Percentiles rank a stretch among this genome's conserved stretches.
Conservation (phyloP, 192 early-diverging fungal species). For the Umbelopsis vinacea region DNA sequence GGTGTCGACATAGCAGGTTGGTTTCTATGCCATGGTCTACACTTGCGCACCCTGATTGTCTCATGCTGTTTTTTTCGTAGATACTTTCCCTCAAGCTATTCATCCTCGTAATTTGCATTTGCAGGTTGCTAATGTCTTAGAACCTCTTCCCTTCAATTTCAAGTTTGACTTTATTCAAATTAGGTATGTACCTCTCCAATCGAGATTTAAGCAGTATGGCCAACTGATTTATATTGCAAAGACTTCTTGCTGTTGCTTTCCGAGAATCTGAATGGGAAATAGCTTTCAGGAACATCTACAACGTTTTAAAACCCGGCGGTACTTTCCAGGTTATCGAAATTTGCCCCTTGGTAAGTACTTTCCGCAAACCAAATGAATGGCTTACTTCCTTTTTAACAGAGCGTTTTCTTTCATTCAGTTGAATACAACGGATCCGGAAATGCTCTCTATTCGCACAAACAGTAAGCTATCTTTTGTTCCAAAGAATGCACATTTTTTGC, state of each 20-base stretch:
- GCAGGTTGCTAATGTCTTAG: background rate
- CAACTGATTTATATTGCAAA: background rate
- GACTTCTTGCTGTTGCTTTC: background rate
- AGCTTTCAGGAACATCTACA: background rate
- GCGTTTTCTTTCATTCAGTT: background rate
- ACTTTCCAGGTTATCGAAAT: background rate
- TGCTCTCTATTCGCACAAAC: background rate
- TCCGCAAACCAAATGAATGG: background rate
- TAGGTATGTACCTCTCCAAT: background rate
- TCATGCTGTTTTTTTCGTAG: background rate
- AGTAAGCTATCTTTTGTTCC: background rate
- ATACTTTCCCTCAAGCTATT: constrained; percentile 6
- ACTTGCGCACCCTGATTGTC: no score
- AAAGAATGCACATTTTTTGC: background rate
- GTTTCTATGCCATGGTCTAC: background rate
- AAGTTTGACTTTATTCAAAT: background rate
- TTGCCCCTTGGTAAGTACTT: background rate
- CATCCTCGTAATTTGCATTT: constrained; percentile 6
- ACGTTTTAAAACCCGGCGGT: background rate
- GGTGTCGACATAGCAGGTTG: constrained; percentile 52
- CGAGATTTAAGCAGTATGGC: background rate
- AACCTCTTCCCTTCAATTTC: background rate
- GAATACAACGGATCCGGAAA: background rate
- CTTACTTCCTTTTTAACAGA: no score
- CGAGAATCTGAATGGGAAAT: constrained; percentile 1